phyloP scores from a whole-genome alignment of 2,329 filamentous ascomycete genomes.

The Epichloe baconii region DNA sequence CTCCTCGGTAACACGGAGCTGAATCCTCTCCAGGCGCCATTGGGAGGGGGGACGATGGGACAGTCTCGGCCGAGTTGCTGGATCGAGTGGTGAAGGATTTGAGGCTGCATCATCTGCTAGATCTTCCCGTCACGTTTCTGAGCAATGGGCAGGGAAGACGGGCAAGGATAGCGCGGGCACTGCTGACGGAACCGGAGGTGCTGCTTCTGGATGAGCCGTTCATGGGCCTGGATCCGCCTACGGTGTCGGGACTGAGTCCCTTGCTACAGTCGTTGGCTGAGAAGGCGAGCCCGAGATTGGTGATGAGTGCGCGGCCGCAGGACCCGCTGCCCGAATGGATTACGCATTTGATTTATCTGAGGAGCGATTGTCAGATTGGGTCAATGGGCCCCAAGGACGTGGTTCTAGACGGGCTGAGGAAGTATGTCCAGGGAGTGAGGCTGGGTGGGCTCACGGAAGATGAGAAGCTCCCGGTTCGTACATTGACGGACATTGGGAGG shows the following conservation, averaged over 20 bases:
- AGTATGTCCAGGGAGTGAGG: conserved; percentile 34
- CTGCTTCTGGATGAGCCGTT: conserved; percentile 87
- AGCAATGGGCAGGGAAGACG: conserved; percentile 88
- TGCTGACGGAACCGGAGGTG: conserved; percentile 67
- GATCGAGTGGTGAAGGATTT: conserved; percentile 56
- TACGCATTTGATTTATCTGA: conserved; percentile 65
- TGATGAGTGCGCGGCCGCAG: conserved; percentile 71
- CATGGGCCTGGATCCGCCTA: conserved; percentile 86
- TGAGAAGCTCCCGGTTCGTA: conserved; percentile 32
- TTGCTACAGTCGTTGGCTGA: conserved; percentile 57
- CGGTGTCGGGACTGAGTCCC: conserved; percentile 55
- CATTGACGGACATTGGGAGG: conserved; percentile 36
- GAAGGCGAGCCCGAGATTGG: conserved; percentile 53
- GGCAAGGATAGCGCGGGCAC: conserved; percentile 74
- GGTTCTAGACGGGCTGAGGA: conserved; percentile 42
- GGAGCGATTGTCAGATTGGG: conserved; percentile 51
- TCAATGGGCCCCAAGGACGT: conserved; percentile 51
- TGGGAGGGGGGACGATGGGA: conserved; percentile 31
- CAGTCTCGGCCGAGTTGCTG: conserved; percentile 38
- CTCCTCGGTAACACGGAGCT: conserved; percentile 70
- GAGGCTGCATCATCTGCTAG: conserved; percentile 52
- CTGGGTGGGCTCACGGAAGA: conserved; percentile 32
- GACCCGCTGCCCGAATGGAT: conserved; percentile 85
- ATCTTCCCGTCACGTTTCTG: conserved; percentile 76
- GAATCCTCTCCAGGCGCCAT: conserved; percentile 45